Conservation (phyloP, 2,329 filamentous ascomycete species). For the Ceratocystis albifundus region DNA sequence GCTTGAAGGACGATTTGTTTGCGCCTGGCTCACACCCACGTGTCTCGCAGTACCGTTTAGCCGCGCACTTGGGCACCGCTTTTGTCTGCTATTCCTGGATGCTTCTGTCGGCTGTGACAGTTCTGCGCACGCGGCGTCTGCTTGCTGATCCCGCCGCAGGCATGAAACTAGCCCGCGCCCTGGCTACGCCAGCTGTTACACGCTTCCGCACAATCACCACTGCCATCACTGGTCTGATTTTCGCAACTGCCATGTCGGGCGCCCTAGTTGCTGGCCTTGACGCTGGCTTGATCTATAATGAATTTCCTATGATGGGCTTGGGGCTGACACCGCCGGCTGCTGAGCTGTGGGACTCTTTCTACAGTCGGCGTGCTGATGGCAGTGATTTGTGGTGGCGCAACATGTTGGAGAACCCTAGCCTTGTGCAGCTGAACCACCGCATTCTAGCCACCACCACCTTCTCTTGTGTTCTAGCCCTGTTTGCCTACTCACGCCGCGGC, state of each 20-base stretch:
- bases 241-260: slow-evolving; percentile 84
- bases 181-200: slow-evolving; percentile 56
- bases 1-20: slow-evolving; percentile 90
- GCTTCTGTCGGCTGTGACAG: slow-evolving; percentile 75
- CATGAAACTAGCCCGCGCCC: slow-evolving; percentile 46
- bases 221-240: slow-evolving; percentile 63
- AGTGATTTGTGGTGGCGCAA: slow-evolving; percentile 94
- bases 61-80: slow-evolving; percentile 78
- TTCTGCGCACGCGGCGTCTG: slow-evolving; percentile 66
- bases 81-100: slow-evolving; percentile 92
- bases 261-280: slow-evolving; percentile 90
- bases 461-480: slow-evolving; percentile 64
- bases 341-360: slow-evolving; percentile 78
- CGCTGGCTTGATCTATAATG: slow-evolving; percentile 95
- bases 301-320: slow-evolving; percentile 90
- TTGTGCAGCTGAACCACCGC: slow-evolving; percentile 92
- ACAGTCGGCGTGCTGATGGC: slow-evolving; percentile 64
- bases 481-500: slow-evolving; percentile 64
- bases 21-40: slow-evolving; percentile 80
- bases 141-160: slow-evolving; percentile 55
- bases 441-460: slow-evolving; percentile 86
- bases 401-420: slow-evolving; percentile 89
- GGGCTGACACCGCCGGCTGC: slow-evolving; percentile 68
- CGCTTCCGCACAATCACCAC: slow-evolving; percentile 63
- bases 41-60: slow-evolving; percentile 87